Base-by-base conservation (phyloP, 495 filamentous ascomycete species). In the Penicillium mononematosum region DNA sequence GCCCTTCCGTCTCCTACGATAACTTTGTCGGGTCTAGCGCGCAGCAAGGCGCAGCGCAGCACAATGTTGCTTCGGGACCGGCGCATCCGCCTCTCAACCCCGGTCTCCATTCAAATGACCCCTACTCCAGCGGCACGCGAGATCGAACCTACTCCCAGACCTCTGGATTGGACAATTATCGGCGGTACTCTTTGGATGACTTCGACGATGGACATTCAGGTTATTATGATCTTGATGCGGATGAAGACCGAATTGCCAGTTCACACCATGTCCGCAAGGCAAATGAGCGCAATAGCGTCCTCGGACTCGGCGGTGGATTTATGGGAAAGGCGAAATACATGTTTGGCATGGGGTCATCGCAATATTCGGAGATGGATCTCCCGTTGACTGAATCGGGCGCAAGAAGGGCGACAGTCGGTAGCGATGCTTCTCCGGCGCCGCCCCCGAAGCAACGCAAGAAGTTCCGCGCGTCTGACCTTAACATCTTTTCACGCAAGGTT, bases 311-410 rank as follows among this genome's bases (percentile, higher is more conserved):
- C 48, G 92, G 94, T 58, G 91, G 92, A 8, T 71, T 97, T 34
- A 78, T 95, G 67, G 95, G 92, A 12, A 85, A 80, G 62, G 89
- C 89, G 11, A 98, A 95, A 74, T 88, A 86, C 72, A 91, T 89
- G 84, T 76, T 98, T 51, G 94, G 94, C 46, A 95, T 96, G 90
- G 86, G 83, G 11, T 85, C 89, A 50, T 84, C 87, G 53, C 86
- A 94, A 45, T 97, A 98, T 73, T 95, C 91, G 49, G 95, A 97
- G 69, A 98, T 99, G 95, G 92, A 99, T 65, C 80, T 98, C 38
- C 95, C 95, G 14, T 75, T 99, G 65, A 98, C 91, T 19, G 92
- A 97, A 62, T 72, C 87, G 19, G 82, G 88, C 42, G 80, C 79
- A 36, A 73, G 78, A 58, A 72, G 76, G 51, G 70, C 71, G 31